Conservation (phyloP, 257 asterid species). For the Nemophila menziesii region DNA sequence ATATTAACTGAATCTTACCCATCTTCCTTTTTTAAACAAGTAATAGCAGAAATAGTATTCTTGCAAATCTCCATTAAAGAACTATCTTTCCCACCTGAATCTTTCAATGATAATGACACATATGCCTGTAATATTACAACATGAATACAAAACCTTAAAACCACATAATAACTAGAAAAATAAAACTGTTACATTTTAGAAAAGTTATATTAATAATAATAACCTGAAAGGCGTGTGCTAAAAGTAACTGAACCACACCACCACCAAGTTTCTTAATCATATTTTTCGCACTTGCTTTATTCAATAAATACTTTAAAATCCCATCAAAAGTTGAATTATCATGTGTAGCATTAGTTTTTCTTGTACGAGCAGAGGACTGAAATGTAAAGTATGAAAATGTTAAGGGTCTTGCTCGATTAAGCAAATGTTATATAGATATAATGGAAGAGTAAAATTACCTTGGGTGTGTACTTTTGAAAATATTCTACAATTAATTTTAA, state of each 20-base stretch:
- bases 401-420: conserved; percentile 5
- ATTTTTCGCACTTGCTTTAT: conserved; percentile 41
- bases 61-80: conserved; percentile 44
- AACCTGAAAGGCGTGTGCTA: conserved; percentile 81
- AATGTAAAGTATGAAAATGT: conserved; percentile 10
- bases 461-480: conserved; percentile 69
- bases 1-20: conserved; percentile 33
- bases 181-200: no score
- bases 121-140: conserved; percentile 77
- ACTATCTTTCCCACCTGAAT: conserved; percentile 23
- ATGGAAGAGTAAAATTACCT: conserved; percentile 27
- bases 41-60: conserved; percentile 45
- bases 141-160: no score
- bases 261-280: conserved; percentile 47
- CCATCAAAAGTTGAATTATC: conserved; percentile 40
- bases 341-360: conserved; percentile 34
- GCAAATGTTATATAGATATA: background rate
- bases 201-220: no score
- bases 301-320: conserved; percentile 55
- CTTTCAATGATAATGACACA: conserved; percentile 30
- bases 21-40: conserved; percentile 49
- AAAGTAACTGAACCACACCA: conserved; percentile 57
- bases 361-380: conserved; percentile 63
- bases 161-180: background rate
- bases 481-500: conserved; percentile 53